Evolutionary conservation across 805 yeast genomes (phyloP).

Genomic region (Teunomyces atbi): DNA sequence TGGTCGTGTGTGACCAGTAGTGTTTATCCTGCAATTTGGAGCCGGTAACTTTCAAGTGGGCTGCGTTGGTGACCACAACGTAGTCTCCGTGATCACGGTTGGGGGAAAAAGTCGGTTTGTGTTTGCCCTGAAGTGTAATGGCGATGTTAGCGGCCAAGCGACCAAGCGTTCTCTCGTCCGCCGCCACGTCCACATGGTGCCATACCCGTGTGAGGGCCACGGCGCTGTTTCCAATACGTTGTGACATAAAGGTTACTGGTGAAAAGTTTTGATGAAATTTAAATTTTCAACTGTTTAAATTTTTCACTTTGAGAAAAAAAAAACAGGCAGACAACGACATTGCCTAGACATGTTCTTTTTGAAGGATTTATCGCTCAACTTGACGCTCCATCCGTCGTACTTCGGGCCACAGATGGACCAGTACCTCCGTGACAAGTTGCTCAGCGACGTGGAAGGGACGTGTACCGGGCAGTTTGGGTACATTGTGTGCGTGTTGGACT

Average conservation of each 20-base stretch:
- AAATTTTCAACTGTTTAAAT: no score
- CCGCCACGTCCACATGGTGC: constrained; percentile 93
- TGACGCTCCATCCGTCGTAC: constrained; percentile 94
- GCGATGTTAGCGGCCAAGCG: constrained; percentile 90
- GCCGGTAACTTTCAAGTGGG: constrained; percentile 79
- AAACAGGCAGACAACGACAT: neutral
- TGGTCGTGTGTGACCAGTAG: constrained; percentile 85
- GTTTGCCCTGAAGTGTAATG: constrained; percentile 88
- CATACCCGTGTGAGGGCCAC: constrained; percentile 81
- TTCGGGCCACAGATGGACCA: constrained; percentile 98
- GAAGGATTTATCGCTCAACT: constrained; percentile 86
- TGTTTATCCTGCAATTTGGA: constrained; percentile 75
- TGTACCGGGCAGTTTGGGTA: constrained; percentile 99
- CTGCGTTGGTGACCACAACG: constrained; percentile 93
- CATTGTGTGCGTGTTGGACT: constrained; percentile 92
- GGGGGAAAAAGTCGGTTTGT: constrained; percentile 82
- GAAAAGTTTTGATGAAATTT: constrained; percentile 5
- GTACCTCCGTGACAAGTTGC: constrained; percentile 80
- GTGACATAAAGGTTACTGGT: constrained; percentile 35
- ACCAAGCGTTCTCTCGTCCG: constrained; percentile 84
- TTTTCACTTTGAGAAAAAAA: neutral
- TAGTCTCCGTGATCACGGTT: constrained; percentile 89
- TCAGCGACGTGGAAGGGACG: constrained; percentile 97
- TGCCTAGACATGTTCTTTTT: constrained; percentile 43
- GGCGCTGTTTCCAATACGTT: constrained; percentile 54